These are phyloP conservation scores for Rhizophora mangle DNA, from an alignment of 345 rosid species.

Conservation along the genomic window DNA sequence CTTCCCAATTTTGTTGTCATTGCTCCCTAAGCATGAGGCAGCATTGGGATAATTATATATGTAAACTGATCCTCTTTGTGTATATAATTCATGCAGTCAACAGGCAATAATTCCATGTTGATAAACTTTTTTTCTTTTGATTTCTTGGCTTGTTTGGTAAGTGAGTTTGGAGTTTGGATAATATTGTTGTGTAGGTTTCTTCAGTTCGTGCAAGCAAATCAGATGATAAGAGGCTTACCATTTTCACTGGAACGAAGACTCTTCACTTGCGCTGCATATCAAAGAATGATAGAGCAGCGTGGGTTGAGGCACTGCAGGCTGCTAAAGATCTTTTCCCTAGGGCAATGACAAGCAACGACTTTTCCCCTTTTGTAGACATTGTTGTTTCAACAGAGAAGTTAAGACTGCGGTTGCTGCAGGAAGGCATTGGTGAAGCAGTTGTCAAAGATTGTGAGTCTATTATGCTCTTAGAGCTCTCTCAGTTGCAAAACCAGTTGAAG, in stretches of 20 bases:
- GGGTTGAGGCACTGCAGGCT: slow-evolving; percentile 82
- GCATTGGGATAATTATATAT: no score
- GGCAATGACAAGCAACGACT: slow-evolving; percentile 55
- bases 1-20: no score
- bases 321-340: slow-evolving; percentile 88
- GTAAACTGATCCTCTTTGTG: neutral
- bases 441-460: slow-evolving; percentile 87
- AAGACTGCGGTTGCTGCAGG: slow-evolving; percentile 64
- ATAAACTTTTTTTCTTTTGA: neutral
- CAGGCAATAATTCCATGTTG: slow-evolving; percentile 2
- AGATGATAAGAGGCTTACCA: slow-evolving; percentile 90
- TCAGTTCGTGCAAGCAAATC: slow-evolving; percentile 92
- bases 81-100: neutral
- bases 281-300: slow-evolving; percentile 71
- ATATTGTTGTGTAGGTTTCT: slow-evolving; percentile 65
- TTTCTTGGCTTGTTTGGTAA: neutral
- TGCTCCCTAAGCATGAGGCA: no score
- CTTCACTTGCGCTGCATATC: slow-evolving; percentile 81
- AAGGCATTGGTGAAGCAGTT: slow-evolving; percentile 61
- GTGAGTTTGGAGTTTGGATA: slow-evolving; percentile 9
- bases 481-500: slow-evolving; percentile 68
- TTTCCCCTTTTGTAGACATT: slow-evolving; percentile 63
- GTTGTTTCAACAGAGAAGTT: slow-evolving; percentile 84
- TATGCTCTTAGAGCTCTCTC: slow-evolving; percentile 70
- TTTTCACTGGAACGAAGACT: slow-evolving; percentile 96